Evolutionary conservation across 441 rosid genomes (phyloP), one percentile per base, ranked within the genome.

Genomic region (Biscutella laevigata): DNA sequence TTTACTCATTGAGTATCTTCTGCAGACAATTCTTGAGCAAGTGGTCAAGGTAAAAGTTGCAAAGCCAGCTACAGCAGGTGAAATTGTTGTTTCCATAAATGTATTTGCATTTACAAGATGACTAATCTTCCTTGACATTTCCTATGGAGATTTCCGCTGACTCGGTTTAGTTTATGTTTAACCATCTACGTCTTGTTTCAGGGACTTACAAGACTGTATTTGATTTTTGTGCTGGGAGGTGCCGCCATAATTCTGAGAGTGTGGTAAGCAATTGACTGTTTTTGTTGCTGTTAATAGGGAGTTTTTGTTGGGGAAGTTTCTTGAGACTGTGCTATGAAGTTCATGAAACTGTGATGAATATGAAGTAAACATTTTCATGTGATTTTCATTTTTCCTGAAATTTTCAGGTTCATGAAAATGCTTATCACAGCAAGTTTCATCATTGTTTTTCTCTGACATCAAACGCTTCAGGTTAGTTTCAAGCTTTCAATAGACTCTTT

Each of bases 201-300:
- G 95, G 86, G 53, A 79, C 80, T 38, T 92, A 80, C 69, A 57
- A 34, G 15, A 79, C 71, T 57, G 81, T 86, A 13, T 92, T 92
- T 73, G 90, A 88, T 62, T 92, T 77, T 69, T 92, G 97, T 74
- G 70, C 94, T 56, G 95, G 95, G 64, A 88, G 95, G 64, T 92
- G 98, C 59, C 94, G 97, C 14, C 98, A 92, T 68, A 92, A 77
- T 57, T 88, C 95, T 32, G 94, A 79, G 62, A 88, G 98, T 51
- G 97, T 92, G 84, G 98, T 91, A 76, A 70, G 77, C n/a, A 15
- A 39, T 46, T 12, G 12, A 25, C 29, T 26, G 4, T 35, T 43
- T 19, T 34, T 36, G 24, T 32, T 28, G 41, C n/a, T n/a, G 5
- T 40, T 22, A 11, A 6, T 2, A 22, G 4, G 4, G 38, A 8